Evolutionary conservation across 768 basidiomycete species (phyloP), one percentile per base, ranked within the genome.

Genomic region (Leccinum sublutescens): DNA sequence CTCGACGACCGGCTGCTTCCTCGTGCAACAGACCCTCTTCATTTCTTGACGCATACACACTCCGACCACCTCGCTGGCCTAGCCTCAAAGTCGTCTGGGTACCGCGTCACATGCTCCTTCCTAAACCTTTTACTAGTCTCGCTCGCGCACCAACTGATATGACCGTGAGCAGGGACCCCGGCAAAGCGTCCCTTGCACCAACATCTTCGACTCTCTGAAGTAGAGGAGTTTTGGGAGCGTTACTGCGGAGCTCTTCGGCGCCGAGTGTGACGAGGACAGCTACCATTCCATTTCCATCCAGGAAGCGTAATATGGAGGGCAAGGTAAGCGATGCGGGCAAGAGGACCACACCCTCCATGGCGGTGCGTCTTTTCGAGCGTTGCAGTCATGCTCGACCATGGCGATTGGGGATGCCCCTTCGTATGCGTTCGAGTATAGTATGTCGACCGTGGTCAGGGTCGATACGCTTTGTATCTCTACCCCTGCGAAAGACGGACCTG

Each of bases 231-330:
- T 38, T 43, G 19, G 59, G 10, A 31, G 19, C 27, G 15, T 10
- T 34, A 7, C 5, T 17, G 34, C 49, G 17, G n/a, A 34, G 38
- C 40, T 49, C 50, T 7, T 31, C 40, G 4, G 34, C 27, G 11
- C 43, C 38, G 0, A 19, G 40, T 45, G 55, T 52, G 47, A 54
- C 9, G 1, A 38, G 34, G 9, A 31, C 60, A 19, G 15, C 61
- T 2, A 64, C 65, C 4, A 61, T 67, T 40, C 34, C 63, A 5
- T 69, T 68, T 33, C 65, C 69, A 0, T 57, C 66, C 25, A 62
- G 36, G 57, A 70, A 68, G 33, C 56, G 47, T 29, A 1, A 12
- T 6, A 6, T 56, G 5, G 54, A 58, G 4, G 45, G 57, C 3
- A 52, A 50, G 23, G n/a, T 25, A 3, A 21, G 38, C n/a, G 7